Evolutionary conservation across 495 filamentous ascomycete species (phyloP).

Genomic region (Tuber aestivum): DNA sequence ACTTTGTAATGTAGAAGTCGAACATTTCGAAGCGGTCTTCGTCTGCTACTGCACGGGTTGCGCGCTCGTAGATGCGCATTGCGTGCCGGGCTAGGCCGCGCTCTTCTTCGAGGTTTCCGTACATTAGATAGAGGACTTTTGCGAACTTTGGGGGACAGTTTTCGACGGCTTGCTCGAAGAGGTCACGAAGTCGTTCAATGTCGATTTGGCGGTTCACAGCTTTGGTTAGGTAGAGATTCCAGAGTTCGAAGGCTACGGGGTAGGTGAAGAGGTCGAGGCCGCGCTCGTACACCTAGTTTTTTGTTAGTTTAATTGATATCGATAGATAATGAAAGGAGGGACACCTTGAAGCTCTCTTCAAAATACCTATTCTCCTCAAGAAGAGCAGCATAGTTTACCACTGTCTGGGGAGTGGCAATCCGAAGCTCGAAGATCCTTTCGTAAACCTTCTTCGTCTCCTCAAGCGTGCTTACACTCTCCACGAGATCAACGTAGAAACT

Average conservation of each 20-base stretch:
- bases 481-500: conserved; percentile 99
- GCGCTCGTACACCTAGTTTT: conserved; percentile 69
- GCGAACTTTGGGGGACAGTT: conserved; percentile 93
- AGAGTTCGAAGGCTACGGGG: conserved; percentile 95
- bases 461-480: conserved; percentile 82
- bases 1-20: conserved; percentile 99
- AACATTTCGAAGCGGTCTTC: conserved; percentile 97
- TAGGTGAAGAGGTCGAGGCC: conserved; percentile 96
- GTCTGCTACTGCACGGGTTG: conserved; percentile 90
- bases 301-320: not conserved
- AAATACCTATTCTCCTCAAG: conserved; percentile 93
- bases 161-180: conserved; percentile 96
- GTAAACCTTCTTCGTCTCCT: conserved; percentile 90
- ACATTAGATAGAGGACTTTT: conserved; percentile 95
- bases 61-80: conserved; percentile 98
- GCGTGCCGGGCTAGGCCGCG: conserved; percentile 92
- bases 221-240: conserved; percentile 97
- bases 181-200: conserved; percentile 87
- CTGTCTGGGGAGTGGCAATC: conserved; percentile 95
- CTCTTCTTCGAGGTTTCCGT: conserved; percentile 94
- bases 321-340: not conserved
- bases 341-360: conserved; percentile 86
- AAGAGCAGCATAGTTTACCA: conserved; percentile 96
- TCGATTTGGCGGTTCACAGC: conserved; percentile 91
- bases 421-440: conserved; percentile 97